Evolutionary conservation across 345 rosid genomes (phyloP).

Genomic region (Lagerstroemia speciosa): DNA sequence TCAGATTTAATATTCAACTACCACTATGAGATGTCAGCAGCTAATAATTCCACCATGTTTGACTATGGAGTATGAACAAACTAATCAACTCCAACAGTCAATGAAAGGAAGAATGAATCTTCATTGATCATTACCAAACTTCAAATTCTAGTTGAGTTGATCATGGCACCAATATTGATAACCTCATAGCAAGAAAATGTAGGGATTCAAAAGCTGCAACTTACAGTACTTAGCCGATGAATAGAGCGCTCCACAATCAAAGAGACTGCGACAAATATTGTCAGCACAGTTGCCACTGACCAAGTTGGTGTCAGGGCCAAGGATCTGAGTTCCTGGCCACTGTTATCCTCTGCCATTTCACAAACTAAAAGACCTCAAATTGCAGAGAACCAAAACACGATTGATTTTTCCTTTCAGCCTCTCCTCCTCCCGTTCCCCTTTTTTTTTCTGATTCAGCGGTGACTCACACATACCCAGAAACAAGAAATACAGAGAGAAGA

Average conservation of each 20-base stretch:
- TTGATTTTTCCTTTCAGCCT: not conserved
- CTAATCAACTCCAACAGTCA: not conserved
- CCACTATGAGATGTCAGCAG: not conserved
- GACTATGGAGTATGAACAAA: not conserved
- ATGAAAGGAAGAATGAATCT: not conserved
- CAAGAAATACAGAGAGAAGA: not conserved
- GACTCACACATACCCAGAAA: not conserved
- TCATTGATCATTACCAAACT: not conserved
- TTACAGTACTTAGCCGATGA: conserved; percentile 63
- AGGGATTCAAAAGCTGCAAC: conserved; percentile 14
- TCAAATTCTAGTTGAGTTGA: not conserved
- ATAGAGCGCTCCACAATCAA: conserved; percentile 80
- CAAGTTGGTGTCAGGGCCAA: conserved; percentile 86
- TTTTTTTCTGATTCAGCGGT: not conserved
- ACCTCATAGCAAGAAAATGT: not conserved
- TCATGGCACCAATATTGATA: not conserved
- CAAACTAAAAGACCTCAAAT: not conserved
- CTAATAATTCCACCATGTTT: not conserved
- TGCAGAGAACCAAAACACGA: not conserved
- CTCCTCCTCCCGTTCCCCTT: not conserved
- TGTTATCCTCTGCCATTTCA: conserved; percentile 11
- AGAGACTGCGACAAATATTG: conserved; percentile 74
- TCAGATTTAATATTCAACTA: not conserved
- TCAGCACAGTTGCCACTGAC: conserved; percentile 92
- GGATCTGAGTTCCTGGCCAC: conserved; percentile 45